Evolutionary conservation across 2,329 filamentous ascomycete genomes (phyloP), one percentile per base, ranked within the genome.

Genomic region (Phialophora tarda): DNA sequence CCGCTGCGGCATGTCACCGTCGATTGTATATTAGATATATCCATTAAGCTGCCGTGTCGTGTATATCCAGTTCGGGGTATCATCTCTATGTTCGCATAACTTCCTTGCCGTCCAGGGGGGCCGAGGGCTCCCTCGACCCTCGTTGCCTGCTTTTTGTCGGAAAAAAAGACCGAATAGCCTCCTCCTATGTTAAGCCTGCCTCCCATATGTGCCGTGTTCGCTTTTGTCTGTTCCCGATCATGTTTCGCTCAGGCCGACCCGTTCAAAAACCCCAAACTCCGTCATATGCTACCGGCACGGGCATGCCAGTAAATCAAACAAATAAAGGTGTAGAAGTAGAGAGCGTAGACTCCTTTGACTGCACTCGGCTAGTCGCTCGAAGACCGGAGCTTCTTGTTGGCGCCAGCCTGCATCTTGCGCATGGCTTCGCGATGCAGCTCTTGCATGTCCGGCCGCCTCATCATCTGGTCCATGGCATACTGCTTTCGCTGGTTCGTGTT

Each of bases 341-440:
- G 38, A 62, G 50, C 12, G 59, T 14, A n/a, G 23, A 23, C 24
- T n/a, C n/a, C 28, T 23, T 4, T 17, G 17, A 2, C 44, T 17
- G 12, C 48, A 23, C 12, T 28, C 48, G 48, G 14, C 14, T 7
- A 11, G 23, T 17, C 24, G 11, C 57, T 32, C 8, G 60, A 63
- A 23, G 30, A 54, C 55, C 61, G 38, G 34, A 71, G 55, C 26
- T 67, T 71, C 32, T 66, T 77, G 68, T 85, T 85, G 0, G 84
- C 85, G 57, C 80, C 78, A 14, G 83, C 83, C 75, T 97, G 93
- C 88, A 97, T 90, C 76, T 84, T 88, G 69, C 90, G 84, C 85
- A 97, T 85, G 0, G 90, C 91, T 69, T 93, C 89, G 23, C 90
- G 85, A 76, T 97, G 93, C 24, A 89, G 84, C 54, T 91, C 89